A percentile compares a stretch with the other conserved stretches of the same genome.
Conservation (phyloP, 2,329 filamentous ascomycete genomes). For the Cyanodermella asteris region DNA sequence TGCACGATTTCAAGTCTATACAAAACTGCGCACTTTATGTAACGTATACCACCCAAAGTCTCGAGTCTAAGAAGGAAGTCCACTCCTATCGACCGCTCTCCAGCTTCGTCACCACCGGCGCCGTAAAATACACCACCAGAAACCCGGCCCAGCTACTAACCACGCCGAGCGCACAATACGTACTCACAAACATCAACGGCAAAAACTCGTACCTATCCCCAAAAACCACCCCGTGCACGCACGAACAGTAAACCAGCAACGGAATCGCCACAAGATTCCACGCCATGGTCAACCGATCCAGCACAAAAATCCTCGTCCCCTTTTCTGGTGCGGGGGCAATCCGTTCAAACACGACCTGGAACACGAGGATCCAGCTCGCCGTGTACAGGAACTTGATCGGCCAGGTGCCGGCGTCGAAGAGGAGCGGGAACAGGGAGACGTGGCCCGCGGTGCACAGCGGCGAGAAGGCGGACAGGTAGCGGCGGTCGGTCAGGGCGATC, state of each 20-base stretch:
- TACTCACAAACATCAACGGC: constrained; percentile 90
- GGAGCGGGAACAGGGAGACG: constrained; percentile 79
- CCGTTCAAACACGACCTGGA: constrained; percentile 68
- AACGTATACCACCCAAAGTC: no score
- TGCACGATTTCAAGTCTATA: no score
- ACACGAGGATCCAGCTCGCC: constrained; percentile 70
- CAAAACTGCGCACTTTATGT: no score
- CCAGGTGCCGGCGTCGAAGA: constrained; percentile 84
- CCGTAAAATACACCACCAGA: constrained; percentile 74
- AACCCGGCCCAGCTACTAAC: constrained; percentile 91
- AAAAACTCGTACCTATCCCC: constrained; percentile 70
- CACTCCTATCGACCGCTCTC: no score
- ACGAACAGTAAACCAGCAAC: constrained; percentile 67
- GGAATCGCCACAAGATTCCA: constrained; percentile 84
- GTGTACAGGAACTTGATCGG: constrained; percentile 89
- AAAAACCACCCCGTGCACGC: constrained; percentile 67
- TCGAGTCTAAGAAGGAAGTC: no score
- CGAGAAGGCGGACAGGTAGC: constrained; percentile 77
- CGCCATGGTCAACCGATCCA: constrained; percentile 73
- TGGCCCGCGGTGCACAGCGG: constrained; percentile 84
- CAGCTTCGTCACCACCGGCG: no score
- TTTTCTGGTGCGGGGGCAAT: constrained; percentile 64
- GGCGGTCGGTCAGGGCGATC: constrained; percentile 69
- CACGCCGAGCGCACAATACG: constrained; percentile 84
- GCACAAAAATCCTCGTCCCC: constrained; percentile 64